Evolutionary conservation across 352 stramenopile genomes (phyloP), one percentile per base, ranked within the genome.

Genomic region (Globisporangium nunn): DNA sequence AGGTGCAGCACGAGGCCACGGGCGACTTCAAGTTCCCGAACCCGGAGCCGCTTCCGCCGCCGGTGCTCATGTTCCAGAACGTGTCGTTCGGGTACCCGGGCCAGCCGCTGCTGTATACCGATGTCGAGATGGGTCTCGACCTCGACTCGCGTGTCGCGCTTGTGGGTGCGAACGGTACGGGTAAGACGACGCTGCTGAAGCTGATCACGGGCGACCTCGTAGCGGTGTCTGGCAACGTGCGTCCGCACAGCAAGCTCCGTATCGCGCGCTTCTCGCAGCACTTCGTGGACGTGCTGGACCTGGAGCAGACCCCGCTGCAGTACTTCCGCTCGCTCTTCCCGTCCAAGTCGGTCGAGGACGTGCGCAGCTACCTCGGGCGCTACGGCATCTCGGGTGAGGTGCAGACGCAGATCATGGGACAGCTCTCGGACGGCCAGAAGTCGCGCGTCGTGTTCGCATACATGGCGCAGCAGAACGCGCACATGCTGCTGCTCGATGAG

Each of bases 371-470:
- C 62, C 84, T 99, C 68, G 4, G 98, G 98, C 43, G 97, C 97
- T 61, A 99, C 99, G 62, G 97, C 23, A 97, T n/a, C 78, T 99
- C 1, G 96, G 99, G 74, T 96, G 97, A 28, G 96, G 99, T 71
- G 97, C 97, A 4, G 97, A 99, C 80, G 96, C 23, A 98, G 70
- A 98, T 99, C 68, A 97, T 96, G 64, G 99, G 96, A 29, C 68
- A 88, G 66, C 78, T 99, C n/a, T 98, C 88, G 48, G 97, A 97
- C 58, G 98, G 98, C 37, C 97, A 99, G 79, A 99, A 99, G 78
- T 95, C 96, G n/a, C 96, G 98, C 75, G 98, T 99, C 31, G 97
- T 99, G 17, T 98, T 99, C 70, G 96, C 97, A 1, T 96, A 99
- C 72, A 78, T 99, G 14, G 96, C 95, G 65, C 71, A 99, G 17